Conservation (phyloP, 441 rosid genomes). For the Gossypium lobatum region DNA sequence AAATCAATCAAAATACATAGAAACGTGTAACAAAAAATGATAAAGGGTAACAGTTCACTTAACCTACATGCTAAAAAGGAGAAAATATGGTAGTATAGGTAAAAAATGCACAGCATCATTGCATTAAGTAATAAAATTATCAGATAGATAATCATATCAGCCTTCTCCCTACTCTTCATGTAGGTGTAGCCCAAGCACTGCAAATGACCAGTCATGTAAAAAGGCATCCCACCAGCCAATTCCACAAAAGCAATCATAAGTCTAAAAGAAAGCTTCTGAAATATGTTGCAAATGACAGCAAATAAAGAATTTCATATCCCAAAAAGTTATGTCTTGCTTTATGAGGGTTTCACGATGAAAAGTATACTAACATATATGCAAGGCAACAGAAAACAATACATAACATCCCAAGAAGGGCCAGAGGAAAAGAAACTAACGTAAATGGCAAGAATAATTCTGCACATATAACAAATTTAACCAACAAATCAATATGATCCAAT, state of each 20-base stretch:
- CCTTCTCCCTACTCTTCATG: background rate
- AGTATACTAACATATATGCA: background rate
- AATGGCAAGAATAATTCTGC: background rate
- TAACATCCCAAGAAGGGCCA: background rate
- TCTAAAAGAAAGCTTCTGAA: background rate
- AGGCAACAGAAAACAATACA: background rate
- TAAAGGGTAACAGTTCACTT: background rate
- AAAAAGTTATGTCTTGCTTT: background rate
- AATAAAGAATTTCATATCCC: background rate
- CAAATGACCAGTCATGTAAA: background rate
- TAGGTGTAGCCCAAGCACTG: background rate
- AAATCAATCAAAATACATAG: background rate
- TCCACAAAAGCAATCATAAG: background rate
- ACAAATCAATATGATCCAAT: background rate
- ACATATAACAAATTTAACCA: slow-evolving; percentile 4
- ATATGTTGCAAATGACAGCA: background rate
- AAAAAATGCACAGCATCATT: background rate
- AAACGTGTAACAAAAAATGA: background rate
- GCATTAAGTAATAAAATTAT: background rate
- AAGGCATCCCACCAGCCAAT: background rate
- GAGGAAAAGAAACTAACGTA: background rate
- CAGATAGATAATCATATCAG: background rate
- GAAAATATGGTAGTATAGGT: background rate
- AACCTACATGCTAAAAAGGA: background rate
- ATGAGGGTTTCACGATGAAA: background rate